phyloP scores from a whole-genome alignment of 208 protist genomes.

The Crithidia acanthocephali region DNA sequence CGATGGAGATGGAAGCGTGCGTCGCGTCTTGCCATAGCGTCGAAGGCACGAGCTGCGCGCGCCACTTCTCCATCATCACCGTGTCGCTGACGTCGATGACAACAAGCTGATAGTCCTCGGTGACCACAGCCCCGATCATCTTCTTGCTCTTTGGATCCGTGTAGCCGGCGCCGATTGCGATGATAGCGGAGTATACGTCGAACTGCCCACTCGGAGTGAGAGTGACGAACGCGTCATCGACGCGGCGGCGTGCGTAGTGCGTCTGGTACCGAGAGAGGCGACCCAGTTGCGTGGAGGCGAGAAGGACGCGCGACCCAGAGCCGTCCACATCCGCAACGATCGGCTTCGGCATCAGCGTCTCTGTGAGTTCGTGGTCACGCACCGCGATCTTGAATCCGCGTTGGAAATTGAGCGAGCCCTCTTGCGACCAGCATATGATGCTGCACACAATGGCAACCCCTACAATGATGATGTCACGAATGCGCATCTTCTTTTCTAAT shows the following conservation, averaged over 20 bases:
- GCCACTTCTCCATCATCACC: constrained; percentile 49
- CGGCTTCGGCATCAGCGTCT: constrained; percentile 63
- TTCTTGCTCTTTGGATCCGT: constrained; percentile 28
- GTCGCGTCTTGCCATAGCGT: constrained; percentile 28
- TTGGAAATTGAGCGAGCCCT: constrained; percentile 69
- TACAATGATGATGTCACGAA: constrained; percentile 82
- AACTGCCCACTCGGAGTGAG: constrained; percentile 29
- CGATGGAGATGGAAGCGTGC: constrained; percentile 71
- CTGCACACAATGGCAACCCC: constrained; percentile 67
- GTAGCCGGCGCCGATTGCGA: constrained; percentile 67
- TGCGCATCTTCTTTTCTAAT: constrained; percentile 51
- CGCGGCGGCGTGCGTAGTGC: constrained; percentile 40
- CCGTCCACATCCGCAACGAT: constrained; percentile 61
- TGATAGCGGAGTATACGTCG: constrained; percentile 42
- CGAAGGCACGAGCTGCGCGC: constrained; percentile 31
- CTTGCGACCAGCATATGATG: constrained; percentile 85
- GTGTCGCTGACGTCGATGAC: constrained; percentile 15
- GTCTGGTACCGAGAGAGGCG: constrained; percentile 57
- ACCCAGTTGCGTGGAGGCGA: constrained; percentile 43
- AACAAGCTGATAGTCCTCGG: constrained; percentile 53
- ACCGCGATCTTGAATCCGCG: constrained; percentile 66
- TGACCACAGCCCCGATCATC: constrained; percentile 63
- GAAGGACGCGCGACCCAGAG: constrained; percentile 52
- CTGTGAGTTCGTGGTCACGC: constrained; percentile 37
- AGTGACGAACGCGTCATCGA: constrained; percentile 56